Percentiles rank a stretch among this genome's conserved stretches.
Conservation (phyloP, 495 filamentous ascomycete genomes). For the Chaetomidium leptoderma region DNA sequence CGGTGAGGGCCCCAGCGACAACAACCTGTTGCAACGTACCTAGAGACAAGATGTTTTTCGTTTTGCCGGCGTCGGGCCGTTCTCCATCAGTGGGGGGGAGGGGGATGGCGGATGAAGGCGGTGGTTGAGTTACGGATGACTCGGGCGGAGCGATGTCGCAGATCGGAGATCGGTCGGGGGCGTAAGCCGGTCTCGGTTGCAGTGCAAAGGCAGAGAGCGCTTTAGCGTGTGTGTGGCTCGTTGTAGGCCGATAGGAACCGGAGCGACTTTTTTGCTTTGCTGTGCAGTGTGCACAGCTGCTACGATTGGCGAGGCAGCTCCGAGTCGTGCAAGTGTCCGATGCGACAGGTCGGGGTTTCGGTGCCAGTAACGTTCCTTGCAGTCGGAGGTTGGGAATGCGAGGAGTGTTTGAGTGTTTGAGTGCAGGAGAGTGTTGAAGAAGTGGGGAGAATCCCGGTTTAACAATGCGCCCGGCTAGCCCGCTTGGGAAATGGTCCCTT, state of each 20-base stretch:
- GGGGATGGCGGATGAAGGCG: neutral
- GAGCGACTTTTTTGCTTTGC: neutral
- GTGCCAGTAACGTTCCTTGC: no score
- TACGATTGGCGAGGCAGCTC: neutral
- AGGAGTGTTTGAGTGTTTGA: neutral
- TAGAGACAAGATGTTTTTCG: neutral
- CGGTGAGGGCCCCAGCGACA: neutral
- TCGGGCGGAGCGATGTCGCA: conserved; percentile 8
- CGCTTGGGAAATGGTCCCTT: conserved; percentile 16
- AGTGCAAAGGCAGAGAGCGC: neutral
- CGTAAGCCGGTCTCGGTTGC: neutral
- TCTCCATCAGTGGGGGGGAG: conserved; percentile 7
- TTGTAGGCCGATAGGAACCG: neutral
- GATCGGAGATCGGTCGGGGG: neutral
- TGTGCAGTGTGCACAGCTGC: neutral
- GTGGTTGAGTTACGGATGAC: neutral
- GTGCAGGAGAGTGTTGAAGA: neutral
- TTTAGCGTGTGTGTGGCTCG: neutral
- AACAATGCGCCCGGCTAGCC: conserved; percentile 17
- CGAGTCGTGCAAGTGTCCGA: neutral
- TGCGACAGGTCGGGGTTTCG: neutral
- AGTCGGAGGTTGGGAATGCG: neutral
- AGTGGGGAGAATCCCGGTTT: conserved; percentile 11
- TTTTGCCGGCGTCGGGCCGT: neutral
- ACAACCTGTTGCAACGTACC: conserved; percentile 1